Evolutionary conservation across 179 eudicot genomes (phyloP).

Genomic region (Pouteria campechiana): DNA sequence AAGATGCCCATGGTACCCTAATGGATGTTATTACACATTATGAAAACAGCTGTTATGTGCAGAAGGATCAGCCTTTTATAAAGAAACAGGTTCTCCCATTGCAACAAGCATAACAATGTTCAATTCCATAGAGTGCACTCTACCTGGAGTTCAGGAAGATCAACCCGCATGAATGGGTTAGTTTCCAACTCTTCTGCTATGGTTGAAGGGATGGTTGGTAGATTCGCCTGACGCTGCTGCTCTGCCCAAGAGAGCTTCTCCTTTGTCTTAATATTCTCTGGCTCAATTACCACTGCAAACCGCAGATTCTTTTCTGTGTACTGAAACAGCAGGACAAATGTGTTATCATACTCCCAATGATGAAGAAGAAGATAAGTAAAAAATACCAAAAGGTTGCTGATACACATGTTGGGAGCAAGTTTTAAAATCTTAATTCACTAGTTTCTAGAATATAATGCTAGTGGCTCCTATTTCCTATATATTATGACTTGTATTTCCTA

Average conservation of each 20-base stretch:
- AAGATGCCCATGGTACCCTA: too few species aligned
- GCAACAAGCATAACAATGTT: neutral
- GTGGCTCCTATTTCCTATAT: too few species aligned
- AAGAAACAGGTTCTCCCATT: neutral
- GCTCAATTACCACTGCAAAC: slow-evolving; percentile 83
- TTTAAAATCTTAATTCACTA: too few species aligned
- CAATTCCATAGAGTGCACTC: neutral
- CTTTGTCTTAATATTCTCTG: slow-evolving; percentile 50
- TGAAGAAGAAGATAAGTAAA: neutral
- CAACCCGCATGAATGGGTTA: slow-evolving; percentile 87
- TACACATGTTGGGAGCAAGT: too few species aligned
- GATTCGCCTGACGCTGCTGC: slow-evolving; percentile 46
- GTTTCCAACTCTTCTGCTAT: slow-evolving; percentile 75
- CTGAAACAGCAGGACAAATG: slow-evolving; percentile 31
- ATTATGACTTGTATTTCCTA: too few species aligned
- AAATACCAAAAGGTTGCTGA: neutral
- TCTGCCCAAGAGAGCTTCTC: slow-evolving; percentile 76
- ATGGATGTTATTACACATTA: too few species aligned
- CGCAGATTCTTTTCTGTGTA: slow-evolving; percentile 89
- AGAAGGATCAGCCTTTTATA: neutral
- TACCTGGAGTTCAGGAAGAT: slow-evolving; percentile 76
- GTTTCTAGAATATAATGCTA: too few species aligned
- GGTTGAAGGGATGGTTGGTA: slow-evolving; percentile 88
- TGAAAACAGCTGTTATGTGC: too few species aligned
- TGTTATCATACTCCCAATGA: too few species aligned